Evolutionary conservation across 2,329 filamentous ascomycete genomes (phyloP).

Genomic region (Fusarium nematophilum): DNA sequence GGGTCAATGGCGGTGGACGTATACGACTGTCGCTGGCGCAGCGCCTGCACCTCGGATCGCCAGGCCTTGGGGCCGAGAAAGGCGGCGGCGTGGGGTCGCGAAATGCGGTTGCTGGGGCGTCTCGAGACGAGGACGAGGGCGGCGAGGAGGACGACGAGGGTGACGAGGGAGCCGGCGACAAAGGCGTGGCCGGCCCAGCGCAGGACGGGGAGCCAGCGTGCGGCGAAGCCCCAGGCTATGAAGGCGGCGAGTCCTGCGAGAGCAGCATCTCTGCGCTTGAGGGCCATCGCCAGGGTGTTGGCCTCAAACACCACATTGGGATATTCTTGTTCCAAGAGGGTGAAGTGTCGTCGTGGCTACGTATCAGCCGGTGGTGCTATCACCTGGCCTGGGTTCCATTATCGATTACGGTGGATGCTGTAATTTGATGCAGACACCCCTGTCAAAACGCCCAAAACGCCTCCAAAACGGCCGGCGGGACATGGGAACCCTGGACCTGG

Average conservation of each 20-base stretch:
- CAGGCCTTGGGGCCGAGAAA: constrained; percentile 75
- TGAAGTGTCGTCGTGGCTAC: constrained; percentile 37
- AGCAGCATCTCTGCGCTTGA: constrained; percentile 78
- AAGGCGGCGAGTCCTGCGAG: constrained; percentile 77
- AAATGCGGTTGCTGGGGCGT: constrained; percentile 55
- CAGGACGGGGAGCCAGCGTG: constrained; percentile 83
- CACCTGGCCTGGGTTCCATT: constrained; percentile 28
- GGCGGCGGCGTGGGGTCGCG: constrained; percentile 59
- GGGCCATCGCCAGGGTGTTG: constrained; percentile 66
- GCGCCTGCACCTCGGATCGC: constrained; percentile 74
- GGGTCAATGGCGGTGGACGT: constrained; percentile 77
- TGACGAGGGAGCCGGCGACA: constrained; percentile 71
- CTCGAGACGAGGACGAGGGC: constrained; percentile 67
- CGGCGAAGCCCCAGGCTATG: constrained; percentile 87
- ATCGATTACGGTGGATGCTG: constrained; percentile 42
- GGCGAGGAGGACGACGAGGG: constrained; percentile 65
- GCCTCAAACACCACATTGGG: constrained; percentile 43
- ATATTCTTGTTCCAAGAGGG: constrained; percentile 41
- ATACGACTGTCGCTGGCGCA: constrained; percentile 76
- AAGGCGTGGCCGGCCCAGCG: constrained; percentile 91
- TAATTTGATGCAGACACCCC: constrained; percentile 37
- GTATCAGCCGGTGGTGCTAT: constrained; percentile 33
- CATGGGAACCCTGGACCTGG: constrained; percentile 34
- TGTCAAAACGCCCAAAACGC: too few species aligned
- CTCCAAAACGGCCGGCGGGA: constrained; percentile 17